Evolutionary conservation across 306 rosid genomes (phyloP).

Genomic region (Casuarina cunninghamiana): DNA sequence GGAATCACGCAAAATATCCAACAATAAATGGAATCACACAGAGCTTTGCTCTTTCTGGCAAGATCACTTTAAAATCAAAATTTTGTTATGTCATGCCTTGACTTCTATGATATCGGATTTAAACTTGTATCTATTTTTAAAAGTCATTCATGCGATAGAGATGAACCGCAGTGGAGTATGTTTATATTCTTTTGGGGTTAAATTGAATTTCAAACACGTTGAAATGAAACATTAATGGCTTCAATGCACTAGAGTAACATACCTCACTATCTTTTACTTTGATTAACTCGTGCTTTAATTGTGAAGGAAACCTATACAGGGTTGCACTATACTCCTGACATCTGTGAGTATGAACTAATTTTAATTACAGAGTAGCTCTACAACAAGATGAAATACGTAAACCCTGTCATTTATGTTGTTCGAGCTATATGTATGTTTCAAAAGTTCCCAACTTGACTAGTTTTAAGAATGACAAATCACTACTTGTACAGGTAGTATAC

Average conservation of each 20-base stretch:
- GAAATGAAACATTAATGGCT: background rate
- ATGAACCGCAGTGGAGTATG: background rate
- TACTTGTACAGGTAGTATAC: too few relatives aligned
- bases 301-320: background rate
- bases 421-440: too few relatives aligned
- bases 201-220: background rate
- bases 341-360: background rate
- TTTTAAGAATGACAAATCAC: too few relatives aligned
- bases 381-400: too few relatives aligned
- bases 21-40: conserved; percentile 26
- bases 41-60: conserved; percentile 6
- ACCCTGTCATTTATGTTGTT: too few relatives aligned
- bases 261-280: too few relatives aligned
- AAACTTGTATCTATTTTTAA: background rate
- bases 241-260: background rate
- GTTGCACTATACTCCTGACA: background rate
- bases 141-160: background rate
- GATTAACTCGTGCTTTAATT: too few relatives aligned
- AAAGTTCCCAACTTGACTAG: too few relatives aligned
- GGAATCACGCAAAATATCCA: conserved; percentile 25
- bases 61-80: background rate
- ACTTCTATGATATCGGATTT: background rate
- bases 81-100: background rate
- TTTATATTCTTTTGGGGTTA: too few relatives aligned
- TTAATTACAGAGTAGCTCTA: too few relatives aligned